Evolutionary conservation across 805 yeast genomes (phyloP), one percentile per base, ranked within the genome.

Genomic region (Starmerella apicola): DNA sequence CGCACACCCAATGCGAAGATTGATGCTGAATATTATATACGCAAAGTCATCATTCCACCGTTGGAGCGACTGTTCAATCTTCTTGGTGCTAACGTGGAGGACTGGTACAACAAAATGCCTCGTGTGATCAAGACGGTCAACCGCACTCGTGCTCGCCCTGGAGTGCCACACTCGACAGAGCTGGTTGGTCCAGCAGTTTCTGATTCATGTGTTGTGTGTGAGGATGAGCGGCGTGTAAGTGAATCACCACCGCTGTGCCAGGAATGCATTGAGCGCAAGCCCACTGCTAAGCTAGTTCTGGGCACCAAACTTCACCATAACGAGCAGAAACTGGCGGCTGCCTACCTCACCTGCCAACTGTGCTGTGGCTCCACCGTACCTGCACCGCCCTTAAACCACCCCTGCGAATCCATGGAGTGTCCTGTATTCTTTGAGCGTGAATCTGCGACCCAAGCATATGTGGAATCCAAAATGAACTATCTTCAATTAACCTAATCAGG

Each of bases 1-100:
- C 51, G 59, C 16, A 4, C 36, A 18, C 10, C 10, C 10, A 37
- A 68, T 56, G 51, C 45, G 4, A 69, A 65, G 34, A 56, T 91
- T 16, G 98, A 91, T 52, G 68, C 78, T 17, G 84, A 81, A 29
- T 91, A 91, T 55, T 91, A 91, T 58, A 84, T 91, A 35, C 71
- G 71, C 2, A 79, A 82, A 52, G 83, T 83, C 2, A 59, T 91
- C 34, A 74, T 88, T 7, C 97, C 98, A 2, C 97, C 98, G 0
- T 60, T 91, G 39, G 93, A 83, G 46, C 63, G 98, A 43, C 63
- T 88, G 2, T 81, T 91, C 58, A 80, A 76, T 50, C 59, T 88
- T 12, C 60, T 84, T 42, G 98, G 98, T 0, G 91, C 81, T 2
- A 80, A 84, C 59, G 68, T 86, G 5, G 64, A 65, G 31, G 65